Conservation (phyloP, 805 yeast species). For the Wickerhamiella sorbophila region DNA sequence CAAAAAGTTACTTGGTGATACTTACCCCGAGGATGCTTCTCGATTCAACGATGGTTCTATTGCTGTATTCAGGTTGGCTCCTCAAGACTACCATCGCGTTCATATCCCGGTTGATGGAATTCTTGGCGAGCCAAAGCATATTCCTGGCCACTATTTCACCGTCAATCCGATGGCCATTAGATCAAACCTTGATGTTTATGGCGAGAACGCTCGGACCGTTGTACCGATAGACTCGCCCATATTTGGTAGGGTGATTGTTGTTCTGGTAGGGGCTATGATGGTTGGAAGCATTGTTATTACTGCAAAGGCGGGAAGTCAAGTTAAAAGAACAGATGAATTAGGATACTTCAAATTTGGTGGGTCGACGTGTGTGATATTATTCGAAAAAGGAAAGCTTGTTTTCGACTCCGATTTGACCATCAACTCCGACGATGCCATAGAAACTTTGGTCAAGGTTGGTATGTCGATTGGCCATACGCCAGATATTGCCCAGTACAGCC, state of each 20-base stretch:
- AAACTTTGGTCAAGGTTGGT: conserved; percentile 78
- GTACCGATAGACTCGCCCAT: conserved; percentile 59
- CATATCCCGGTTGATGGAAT: conserved; percentile 75
- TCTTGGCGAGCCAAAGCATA: conserved; percentile 48
- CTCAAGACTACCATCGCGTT: conserved; percentile 92
- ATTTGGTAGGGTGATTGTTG: conserved; percentile 67
- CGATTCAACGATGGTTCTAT: conserved; percentile 42
- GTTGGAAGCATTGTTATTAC: conserved; percentile 80
- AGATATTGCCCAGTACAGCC: conserved; percentile 14
- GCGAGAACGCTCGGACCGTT: conserved; percentile 73
- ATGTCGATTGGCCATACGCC: conserved; percentile 71
- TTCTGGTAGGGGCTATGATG: conserved; percentile 97
- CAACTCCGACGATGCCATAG: conserved; percentile 52
- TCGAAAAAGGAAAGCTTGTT: conserved; percentile 30
- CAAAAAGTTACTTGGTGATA: conserved; percentile 38
- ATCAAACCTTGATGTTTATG: conserved; percentile 76
- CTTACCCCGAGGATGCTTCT: conserved; percentile 26
- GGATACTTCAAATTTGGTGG: conserved; percentile 98
- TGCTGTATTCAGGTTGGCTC: conserved; percentile 80
- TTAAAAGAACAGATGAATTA: conserved; percentile 63
- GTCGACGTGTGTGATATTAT: conserved; percentile 60
- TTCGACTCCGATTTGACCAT: conserved; percentile 63
- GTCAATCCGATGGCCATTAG: conserved; percentile 97
- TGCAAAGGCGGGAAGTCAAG: conserved; percentile 40
- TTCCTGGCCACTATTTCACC: conserved; percentile 86